Evolutionary conservation across 2,329 filamentous ascomycete species (phyloP), one percentile per base, ranked within the genome.

Genomic region (Alternaria dauci): DNA sequence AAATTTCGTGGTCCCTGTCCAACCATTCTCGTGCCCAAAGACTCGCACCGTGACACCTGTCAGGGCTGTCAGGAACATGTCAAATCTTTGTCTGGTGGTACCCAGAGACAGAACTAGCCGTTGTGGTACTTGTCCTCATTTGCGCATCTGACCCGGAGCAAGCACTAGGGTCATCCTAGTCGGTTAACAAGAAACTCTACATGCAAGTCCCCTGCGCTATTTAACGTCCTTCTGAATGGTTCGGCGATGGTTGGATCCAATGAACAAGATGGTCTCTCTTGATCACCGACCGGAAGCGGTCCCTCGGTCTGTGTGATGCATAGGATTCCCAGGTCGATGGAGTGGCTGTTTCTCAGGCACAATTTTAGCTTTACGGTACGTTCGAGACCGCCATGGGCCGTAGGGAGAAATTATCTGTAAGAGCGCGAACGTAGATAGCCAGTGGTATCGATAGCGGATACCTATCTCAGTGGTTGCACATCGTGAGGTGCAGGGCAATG

Each of bases 11-110:
- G 23, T 23, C 20, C 25, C 18, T 41, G 42, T 41, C 39, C 18
- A 48, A 44, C 39, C 38, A 34, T 28, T 34, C n/a, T 34, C 48
- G 34, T 42, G 23, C 28, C 34, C 25, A 51, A 44, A 62, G 47
- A 58, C 66, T 69, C 65, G 68, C 55, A 71, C 68, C 38, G 52
- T 69, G 52, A 38, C 56, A 71, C 65, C 69, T 71, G 66, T 71
- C 69, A 71, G 64, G 20, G 47, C 62, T 70, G 68, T 70, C 67
- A 70, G 55, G 56, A 48, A 51, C 59, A 61, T 64, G 61, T 44
- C 52, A 58, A 51, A 53, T 55, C 55, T 43, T 25, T 43, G 30
- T 48, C n/a, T 51, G 41, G 63, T 62, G 54, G 58, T 47, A 58
- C 63, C 48, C 47, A 14, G 5, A 28, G 16, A 39, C 36, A 8